These are phyloP conservation scores for Suhomyces canberraensis DNA, from an alignment of 805 yeast species.

Conservation along the genomic window DNA sequence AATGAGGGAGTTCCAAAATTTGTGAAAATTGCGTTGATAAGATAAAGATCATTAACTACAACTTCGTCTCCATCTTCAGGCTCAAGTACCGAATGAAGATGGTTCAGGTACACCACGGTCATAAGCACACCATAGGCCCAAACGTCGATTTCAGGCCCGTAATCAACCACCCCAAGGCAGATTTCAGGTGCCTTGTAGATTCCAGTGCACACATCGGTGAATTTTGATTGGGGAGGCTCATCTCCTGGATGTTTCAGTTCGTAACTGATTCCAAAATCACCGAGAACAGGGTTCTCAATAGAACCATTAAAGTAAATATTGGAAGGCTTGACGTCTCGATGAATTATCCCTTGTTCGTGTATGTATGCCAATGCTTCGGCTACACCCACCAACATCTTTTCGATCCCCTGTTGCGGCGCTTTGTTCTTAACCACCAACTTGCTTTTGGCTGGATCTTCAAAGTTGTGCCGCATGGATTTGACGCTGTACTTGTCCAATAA, in stretches of 20 bases:
- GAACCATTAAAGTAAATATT: conserved; percentile 29
- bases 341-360: conserved; percentile 34
- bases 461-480: conserved; percentile 22
- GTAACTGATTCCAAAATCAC: conserved; percentile 64
- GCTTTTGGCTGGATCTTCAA: conserved; percentile 12
- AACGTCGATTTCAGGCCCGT: conserved; percentile 57
- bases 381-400: conserved; percentile 12
- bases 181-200: conserved; percentile 74
- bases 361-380: conserved; percentile 24
- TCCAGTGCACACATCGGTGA: conserved; percentile 64
- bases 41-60: conserved; percentile 51
- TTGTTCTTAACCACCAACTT: conserved; percentile 2
- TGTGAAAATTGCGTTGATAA: conserved; percentile 52
- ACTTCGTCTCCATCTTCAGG: conserved; percentile 37
- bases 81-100: conserved; percentile 29
- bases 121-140: conserved; percentile 71
- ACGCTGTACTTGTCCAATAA: conserved; percentile 19
- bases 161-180: conserved; percentile 55
- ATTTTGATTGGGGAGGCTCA: conserved; percentile 24
- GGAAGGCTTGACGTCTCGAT: conserved; percentile 41
- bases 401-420: conserved; percentile 3
- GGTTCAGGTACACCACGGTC: conserved; percentile 45
- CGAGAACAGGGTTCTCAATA: conserved; percentile 33
- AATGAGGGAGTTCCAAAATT: conserved; percentile 60
- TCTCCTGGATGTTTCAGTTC: conserved; percentile 11